These are phyloP conservation scores for Rosa lucieae DNA, from an alignment of 306 rosid genomes.

Conservation along the genomic window DNA sequence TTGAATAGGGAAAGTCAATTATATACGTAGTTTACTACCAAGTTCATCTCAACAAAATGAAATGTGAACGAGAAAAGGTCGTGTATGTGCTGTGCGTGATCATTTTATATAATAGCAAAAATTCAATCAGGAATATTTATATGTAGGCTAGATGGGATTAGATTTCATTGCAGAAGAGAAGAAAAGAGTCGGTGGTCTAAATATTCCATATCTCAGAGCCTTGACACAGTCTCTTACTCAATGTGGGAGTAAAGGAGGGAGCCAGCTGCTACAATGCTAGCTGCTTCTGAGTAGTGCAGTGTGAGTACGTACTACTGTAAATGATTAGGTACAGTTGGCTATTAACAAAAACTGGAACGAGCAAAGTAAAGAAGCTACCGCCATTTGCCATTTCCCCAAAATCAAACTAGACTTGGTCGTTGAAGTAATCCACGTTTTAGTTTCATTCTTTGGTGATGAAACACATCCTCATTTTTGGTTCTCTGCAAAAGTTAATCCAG, in stretches of 20 bases:
- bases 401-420: neutral
- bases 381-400: neutral
- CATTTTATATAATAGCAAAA: neutral
- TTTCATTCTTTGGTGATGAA: neutral
- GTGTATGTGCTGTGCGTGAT: neutral
- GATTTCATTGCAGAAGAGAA: neutral
- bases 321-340: neutral
- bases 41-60: neutral
- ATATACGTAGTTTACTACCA: neutral
- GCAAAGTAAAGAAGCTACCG: neutral
- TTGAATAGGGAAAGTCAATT: slow-evolving; percentile 1
- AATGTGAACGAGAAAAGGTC: neutral
- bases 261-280: neutral
- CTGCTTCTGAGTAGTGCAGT: neutral
- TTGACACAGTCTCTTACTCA: neutral
- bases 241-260: neutral
- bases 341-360: neutral
- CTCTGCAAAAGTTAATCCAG: neutral
- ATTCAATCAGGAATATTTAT: neutral
- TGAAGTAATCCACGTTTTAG: neutral
- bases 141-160: neutral
- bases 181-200: neutral
- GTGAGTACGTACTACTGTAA: neutral
- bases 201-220: neutral
- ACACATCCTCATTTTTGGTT: neutral